These are phyloP conservation scores for Erysiphe pulchra DNA, from an alignment of 2,329 filamentous ascomycete species.

Conservation along the genomic window DNA sequence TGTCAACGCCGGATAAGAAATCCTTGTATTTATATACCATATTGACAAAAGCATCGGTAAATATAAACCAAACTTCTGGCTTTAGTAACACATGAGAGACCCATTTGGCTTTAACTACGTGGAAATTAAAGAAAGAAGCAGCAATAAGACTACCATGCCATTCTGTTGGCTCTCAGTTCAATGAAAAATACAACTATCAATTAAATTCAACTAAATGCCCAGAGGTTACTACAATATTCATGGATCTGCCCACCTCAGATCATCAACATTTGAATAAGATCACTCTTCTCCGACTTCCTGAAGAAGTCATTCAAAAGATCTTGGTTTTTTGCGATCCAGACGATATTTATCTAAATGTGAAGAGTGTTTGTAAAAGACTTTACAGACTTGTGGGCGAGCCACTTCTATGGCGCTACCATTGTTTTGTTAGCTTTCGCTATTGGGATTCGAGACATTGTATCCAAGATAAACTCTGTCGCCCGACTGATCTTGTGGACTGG, in stretches of 20 bases:
- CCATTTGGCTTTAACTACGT: no score
- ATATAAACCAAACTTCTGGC: no score
- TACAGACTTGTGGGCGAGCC: conserved; percentile 40
- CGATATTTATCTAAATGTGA: conserved; percentile 23
- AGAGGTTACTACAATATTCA: no score
- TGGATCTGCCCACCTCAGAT: background rate
- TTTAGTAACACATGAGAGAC: no score
- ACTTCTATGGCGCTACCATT: conserved; percentile 59
- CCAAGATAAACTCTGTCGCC: conserved; percentile 23
- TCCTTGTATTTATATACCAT: no score
- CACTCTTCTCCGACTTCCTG: conserved; percentile 22
- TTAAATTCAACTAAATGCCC: no score
- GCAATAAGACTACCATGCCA: no score
- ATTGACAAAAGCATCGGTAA: no score
- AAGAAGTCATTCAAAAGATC: conserved; percentile 66
- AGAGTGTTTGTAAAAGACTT: conserved; percentile 35
- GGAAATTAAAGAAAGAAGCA: no score
- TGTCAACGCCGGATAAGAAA: no score
- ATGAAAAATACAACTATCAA: no score
- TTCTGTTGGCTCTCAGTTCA: no score
- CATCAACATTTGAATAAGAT: background rate
- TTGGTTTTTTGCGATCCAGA: conserved; percentile 34
- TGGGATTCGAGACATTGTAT: conserved; percentile 49
- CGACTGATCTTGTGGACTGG: conserved; percentile 42
- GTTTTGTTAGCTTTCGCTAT: conserved; percentile 38